Conservation (phyloP, 768 basidiomycete species). For the Podaxis sp. region DNA sequence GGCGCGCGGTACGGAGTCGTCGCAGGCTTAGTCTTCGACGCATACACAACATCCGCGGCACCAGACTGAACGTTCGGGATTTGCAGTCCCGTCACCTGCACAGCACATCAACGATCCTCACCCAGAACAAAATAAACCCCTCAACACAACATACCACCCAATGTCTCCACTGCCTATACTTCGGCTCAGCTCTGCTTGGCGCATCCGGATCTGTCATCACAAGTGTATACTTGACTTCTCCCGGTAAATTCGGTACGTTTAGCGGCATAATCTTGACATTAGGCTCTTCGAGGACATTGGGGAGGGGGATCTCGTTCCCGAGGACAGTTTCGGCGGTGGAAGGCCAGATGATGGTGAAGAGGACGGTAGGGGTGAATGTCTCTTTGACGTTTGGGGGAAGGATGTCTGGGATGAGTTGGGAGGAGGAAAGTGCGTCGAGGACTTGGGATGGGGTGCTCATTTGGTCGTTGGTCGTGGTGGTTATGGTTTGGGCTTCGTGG, state of each 20-base stretch:
- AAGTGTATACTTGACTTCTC: conserved; percentile 44
- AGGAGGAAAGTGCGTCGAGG: background rate
- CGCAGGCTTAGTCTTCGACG: conserved; percentile 42
- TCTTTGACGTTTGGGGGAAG: background rate
- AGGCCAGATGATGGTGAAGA: conserved; percentile 11
- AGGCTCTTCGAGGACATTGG: conserved; percentile 48
- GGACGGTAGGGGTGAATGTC: background rate
- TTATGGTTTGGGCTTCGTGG: background rate
- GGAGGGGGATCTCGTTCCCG: conserved; percentile 29
- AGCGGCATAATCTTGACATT: conserved; percentile 43
- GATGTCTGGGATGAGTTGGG: conserved; percentile 13
- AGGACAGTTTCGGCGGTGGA: conserved; percentile 25
- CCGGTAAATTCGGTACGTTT: conserved; percentile 9
- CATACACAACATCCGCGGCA: conserved; percentile 31
- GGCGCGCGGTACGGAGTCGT: conserved; percentile 58
- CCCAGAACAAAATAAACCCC: background rate
- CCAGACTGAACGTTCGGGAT: conserved; percentile 21
- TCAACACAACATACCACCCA: conserved; percentile 43
- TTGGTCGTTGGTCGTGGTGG: background rate
- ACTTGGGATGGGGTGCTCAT: conserved; percentile 4
- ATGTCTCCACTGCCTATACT: conserved; percentile 52
- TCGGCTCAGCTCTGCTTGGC: conserved; percentile 47
- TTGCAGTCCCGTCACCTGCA: conserved; percentile 36
- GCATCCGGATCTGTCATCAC: conserved; percentile 63
- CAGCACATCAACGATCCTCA: conserved; percentile 2